Conservation (phyloP, 345 rosid species). For the Clarkia xantiana region DNA sequence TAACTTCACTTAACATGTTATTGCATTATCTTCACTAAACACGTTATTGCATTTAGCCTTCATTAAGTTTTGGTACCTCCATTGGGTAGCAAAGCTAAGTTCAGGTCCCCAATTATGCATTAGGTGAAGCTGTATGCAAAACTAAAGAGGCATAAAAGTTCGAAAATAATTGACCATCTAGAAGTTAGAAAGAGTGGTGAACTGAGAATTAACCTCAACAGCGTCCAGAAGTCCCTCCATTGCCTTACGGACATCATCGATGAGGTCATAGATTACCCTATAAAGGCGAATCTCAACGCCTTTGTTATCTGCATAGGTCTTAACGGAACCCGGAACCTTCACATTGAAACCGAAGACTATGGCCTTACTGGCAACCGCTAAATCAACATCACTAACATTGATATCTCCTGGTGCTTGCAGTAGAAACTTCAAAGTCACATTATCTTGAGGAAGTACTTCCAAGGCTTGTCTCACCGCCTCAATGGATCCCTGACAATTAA, state of each 20-base stretch:
- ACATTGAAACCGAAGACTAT: conserved; percentile 82
- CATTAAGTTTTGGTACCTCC: too few relatives aligned
- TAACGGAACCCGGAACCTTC: conserved; percentile 61
- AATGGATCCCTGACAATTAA: conserved; percentile 66
- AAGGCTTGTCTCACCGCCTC: conserved; percentile 93
- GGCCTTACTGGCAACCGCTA: conserved; percentile 82
- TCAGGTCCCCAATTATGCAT: too few relatives aligned
- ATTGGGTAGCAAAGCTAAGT: too few relatives aligned
- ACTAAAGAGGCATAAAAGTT: too few relatives aligned
- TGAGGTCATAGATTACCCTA: conserved; percentile 85
- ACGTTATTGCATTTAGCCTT: too few relatives aligned
- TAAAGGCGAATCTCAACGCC: conserved; percentile 90
- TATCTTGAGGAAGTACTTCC: conserved; percentile 82
- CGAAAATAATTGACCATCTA: too few relatives aligned
- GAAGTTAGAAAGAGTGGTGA: background rate
- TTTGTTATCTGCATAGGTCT: conserved; percentile 69
- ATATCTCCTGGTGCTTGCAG: conserved; percentile 88
- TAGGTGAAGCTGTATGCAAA: too few relatives aligned
- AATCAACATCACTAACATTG: conserved; percentile 82
- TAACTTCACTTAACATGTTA: background rate
- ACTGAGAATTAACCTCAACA: conserved; percentile 49
- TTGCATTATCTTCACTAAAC: too few relatives aligned
- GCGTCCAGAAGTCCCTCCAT: conserved; percentile 97
- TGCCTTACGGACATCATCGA: conserved; percentile 83
- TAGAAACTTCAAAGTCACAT: conserved; percentile 79